Base-by-base conservation (phyloP, 306 rosid genomes). In the Myrica gale region DNA sequence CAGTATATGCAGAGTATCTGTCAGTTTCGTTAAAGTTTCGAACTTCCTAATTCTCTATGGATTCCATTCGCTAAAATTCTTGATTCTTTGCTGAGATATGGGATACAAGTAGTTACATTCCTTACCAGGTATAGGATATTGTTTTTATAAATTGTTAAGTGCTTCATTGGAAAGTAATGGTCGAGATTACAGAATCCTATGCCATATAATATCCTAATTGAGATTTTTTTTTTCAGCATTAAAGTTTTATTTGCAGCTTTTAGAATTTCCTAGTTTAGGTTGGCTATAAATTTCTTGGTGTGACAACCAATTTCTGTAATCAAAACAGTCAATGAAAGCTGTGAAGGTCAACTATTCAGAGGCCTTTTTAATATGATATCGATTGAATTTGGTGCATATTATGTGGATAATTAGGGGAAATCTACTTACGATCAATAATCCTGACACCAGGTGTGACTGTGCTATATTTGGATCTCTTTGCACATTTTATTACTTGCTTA, bases 1-100 rank as follows among this genome's bases (percentile, higher is more conserved):
- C 72, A 75, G 74, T 79, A 73, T 67, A 78, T 81, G 83, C 81
- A 47, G 76, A 51, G 83, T 68, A 47, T 60, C 62, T 52, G 73
- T 56, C 57, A 41, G 51, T 81, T 55, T 87, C 80, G 84, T 86
- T 76, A 78, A 75, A 48, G 15, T 72, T n/a, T 19, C 55, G 42
- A 67, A 42, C 74, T 61, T 46, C 39, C 52, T 44, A 67, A 41
- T 66, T 58, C 75, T 63, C 39, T 45, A 77, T 77, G 86, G 75
- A 37, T 71, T 78, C 51, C 46, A 65, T 78, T 66, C 68, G 78
- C 65, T 57, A 57, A 21, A 8, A 21, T 48, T 48, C 16, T 48
- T 10, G 32, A 0, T 48, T 10, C 12, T 48, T 10, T 10, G 2
- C 12, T 48, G 12, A 48, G 12, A 13, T 11, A 48, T 48, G 52